Conservation (phyloP, 2,329 filamentous ascomycete genomes). For the Biscogniauxia mediterranea region DNA sequence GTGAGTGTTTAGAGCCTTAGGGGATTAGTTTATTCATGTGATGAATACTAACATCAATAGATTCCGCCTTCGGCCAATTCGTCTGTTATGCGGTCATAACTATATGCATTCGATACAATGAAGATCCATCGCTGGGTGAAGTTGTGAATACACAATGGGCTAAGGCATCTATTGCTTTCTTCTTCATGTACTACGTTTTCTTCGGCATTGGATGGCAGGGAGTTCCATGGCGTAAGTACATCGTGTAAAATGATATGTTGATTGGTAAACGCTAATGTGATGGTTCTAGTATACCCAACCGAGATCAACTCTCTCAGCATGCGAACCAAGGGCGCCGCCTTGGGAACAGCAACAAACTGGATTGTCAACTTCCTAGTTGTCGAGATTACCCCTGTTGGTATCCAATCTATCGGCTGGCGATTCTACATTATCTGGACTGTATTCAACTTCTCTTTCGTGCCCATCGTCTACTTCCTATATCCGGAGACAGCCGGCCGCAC, state of each 20-base stretch:
- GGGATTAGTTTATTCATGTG: neutral
- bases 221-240: constrained; percentile 23
- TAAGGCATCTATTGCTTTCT: constrained; percentile 26
- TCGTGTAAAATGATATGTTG: neutral
- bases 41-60: constrained; percentile 6
- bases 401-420: constrained; percentile 44
- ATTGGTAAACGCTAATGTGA: constrained; percentile 11
- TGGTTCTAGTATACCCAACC: constrained; percentile 25
- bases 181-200: constrained; percentile 32
- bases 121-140: constrained; percentile 3
- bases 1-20: constrained; percentile 20
- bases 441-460: constrained; percentile 36
- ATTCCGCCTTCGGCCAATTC: constrained; percentile 48
- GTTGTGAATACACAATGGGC: constrained; percentile 8
- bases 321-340: constrained; percentile 33
- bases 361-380: constrained; percentile 35
- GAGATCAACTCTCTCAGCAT: constrained; percentile 37
- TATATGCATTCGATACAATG: constrained; percentile 19
- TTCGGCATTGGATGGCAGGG: constrained; percentile 27
- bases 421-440: constrained; percentile 52
- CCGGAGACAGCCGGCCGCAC: constrained; percentile 47
- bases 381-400: constrained; percentile 33
- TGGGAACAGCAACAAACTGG: constrained; percentile 36
- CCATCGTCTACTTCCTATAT: constrained; percentile 47
- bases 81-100: constrained; percentile 43